phyloP scores from a whole-genome alignment of 371 early-diverging fungal genomes.

The Sporodiniella umbellata region DNA sequence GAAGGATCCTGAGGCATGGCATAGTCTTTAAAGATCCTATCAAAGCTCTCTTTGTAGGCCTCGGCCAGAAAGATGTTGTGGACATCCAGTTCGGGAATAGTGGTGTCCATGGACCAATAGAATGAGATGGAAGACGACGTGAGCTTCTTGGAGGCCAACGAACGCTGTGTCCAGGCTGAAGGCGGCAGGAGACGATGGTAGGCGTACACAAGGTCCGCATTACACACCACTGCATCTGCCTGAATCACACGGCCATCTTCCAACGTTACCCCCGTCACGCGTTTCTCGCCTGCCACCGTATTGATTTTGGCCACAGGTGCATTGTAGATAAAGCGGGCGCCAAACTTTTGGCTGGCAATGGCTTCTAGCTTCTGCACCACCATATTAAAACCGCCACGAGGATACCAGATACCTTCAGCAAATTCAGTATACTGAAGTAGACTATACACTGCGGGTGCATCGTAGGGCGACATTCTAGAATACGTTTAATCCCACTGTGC shows the following conservation, averaged over 20 bases:
- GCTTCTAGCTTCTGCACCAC: conserved; percentile 51
- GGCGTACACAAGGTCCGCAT: conserved; percentile 59
- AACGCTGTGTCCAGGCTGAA: conserved; percentile 38
- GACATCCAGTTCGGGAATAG: conserved; percentile 47
- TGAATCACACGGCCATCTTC: conserved; percentile 42
- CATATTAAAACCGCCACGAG: conserved; percentile 60
- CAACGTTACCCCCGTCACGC: conserved; percentile 52
- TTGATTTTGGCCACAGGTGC: conserved; percentile 49
- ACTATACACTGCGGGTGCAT: conserved; percentile 64
- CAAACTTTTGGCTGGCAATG: conserved; percentile 47
- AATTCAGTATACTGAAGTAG: conserved; percentile 61
- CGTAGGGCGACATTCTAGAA: conserved; percentile 63
- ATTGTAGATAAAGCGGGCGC: conserved; percentile 47
- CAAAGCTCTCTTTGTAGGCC: conserved; percentile 56
- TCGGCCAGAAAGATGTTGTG: conserved; percentile 66
- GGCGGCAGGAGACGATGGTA: conserved; percentile 57
- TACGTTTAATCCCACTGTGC: neutral
- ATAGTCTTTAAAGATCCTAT: conserved; percentile 52
- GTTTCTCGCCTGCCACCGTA: conserved; percentile 14
- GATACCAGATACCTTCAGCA: conserved; percentile 67
- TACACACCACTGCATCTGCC: conserved; percentile 64
- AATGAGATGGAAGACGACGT: conserved; percentile 62
- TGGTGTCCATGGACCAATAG: conserved; percentile 58
- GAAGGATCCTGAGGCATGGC: conserved; percentile 50
- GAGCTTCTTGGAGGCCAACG: conserved; percentile 40